phyloP scores from a whole-genome alignment of 164 flowering plant genomes.

The Chimonanthus salicifolius region DNA sequence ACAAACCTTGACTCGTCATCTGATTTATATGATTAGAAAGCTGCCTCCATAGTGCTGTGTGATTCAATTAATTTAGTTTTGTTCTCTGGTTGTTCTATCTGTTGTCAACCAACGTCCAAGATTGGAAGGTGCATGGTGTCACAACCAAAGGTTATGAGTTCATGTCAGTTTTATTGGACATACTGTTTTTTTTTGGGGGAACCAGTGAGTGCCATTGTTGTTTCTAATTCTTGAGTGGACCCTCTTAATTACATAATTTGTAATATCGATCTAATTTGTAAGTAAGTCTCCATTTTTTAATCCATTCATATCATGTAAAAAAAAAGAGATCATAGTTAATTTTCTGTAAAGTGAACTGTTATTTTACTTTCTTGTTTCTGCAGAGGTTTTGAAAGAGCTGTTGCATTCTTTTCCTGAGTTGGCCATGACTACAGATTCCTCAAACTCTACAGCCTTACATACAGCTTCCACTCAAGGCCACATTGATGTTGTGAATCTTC shows the following conservation, averaged over 20 bases:
- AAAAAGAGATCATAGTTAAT: not conserved
- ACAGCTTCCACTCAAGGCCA: constrained; percentile 91
- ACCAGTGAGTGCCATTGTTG: not conserved
- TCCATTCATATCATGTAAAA: not conserved
- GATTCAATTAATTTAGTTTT: no score
- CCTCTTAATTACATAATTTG: not conserved
- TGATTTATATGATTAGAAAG: not conserved
- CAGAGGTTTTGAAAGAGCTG: constrained; percentile 83
- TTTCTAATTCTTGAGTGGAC: not conserved
- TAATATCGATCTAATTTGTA: not conserved
- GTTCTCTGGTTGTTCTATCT: not conserved
- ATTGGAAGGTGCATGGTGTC: no score
- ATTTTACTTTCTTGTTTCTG: constrained; percentile 11
- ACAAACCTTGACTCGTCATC: not conserved
- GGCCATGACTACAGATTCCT: constrained; percentile 75
- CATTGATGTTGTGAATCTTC: constrained; percentile 68
- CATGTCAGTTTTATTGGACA: no score
- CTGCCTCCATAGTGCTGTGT: not conserved
- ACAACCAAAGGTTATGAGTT: no score
- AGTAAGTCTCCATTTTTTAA: not conserved
- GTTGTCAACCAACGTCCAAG: not conserved
- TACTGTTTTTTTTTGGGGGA: not conserved
- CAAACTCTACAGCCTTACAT: constrained; percentile 84
- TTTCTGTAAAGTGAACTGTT: not conserved
- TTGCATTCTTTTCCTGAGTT: constrained; percentile 56